phyloP scores from a whole-genome alignment of 306 rosid genomes.

The Leucaena leucocephala region DNA sequence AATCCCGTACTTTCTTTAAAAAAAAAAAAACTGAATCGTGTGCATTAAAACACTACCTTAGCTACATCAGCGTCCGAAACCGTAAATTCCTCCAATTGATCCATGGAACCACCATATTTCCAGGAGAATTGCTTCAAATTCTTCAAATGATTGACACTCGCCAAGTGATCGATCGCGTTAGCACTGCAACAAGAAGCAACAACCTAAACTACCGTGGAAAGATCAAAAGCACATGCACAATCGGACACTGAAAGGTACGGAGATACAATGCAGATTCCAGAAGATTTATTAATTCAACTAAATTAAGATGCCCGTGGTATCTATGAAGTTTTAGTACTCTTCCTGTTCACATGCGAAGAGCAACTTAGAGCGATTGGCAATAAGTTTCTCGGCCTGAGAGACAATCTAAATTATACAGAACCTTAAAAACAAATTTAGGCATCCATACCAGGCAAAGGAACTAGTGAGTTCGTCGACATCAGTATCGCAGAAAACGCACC shows the following conservation, averaged over 20 bases:
- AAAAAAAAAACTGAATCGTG: neutral
- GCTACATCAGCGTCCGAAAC: slow-evolving; percentile 60
- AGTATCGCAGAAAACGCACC: slow-evolving; percentile 81
- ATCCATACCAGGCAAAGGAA: slow-evolving; percentile 67
- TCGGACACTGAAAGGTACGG: neutral
- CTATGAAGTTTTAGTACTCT: neutral
- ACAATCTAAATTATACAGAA: neutral
- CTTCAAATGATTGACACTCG: slow-evolving; percentile 68
- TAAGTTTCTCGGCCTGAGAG: neutral
- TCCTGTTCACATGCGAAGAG: neutral
- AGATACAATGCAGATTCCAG: neutral
- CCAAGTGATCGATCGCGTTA: slow-evolving; percentile 76
- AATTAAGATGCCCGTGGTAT: neutral
- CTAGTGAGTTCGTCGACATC: slow-evolving; percentile 58
- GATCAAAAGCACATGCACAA: neutral
- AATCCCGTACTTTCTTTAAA: too few species aligned
- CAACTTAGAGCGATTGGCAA: neutral
- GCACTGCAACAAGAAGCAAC: slow-evolving; percentile 48
- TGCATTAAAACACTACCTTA: slow-evolving; percentile 51
- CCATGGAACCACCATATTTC: slow-evolving; percentile 71
- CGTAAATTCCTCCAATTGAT: slow-evolving; percentile 56
- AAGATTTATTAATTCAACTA: neutral
- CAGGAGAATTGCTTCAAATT: slow-evolving; percentile 85
- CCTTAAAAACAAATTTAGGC: neutral
- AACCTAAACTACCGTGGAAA: slow-evolving; percentile 2